phyloP scores from a whole-genome alignment of 2,329 filamentous ascomycete genomes.

The Diaporthe sp. region DNA sequence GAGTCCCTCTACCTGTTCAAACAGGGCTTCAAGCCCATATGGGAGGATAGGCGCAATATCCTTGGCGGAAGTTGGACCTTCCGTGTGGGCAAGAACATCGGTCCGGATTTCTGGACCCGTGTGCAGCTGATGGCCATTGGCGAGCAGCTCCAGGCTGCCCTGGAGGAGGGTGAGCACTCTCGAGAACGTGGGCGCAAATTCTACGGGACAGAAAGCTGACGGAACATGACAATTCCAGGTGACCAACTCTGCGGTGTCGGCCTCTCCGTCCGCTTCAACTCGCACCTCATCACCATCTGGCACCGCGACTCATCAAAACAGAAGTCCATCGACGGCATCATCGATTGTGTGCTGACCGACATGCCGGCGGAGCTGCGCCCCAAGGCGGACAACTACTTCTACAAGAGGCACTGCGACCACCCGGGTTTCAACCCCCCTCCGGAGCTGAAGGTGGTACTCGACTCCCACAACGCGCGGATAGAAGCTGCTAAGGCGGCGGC shows the following conservation, averaged over 20 bases:
- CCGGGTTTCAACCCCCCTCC: constrained; percentile 80
- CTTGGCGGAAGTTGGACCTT: constrained; percentile 94
- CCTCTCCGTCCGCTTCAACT: constrained; percentile 80
- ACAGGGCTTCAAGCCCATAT: constrained; percentile 80
- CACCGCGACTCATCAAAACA: constrained; percentile 89
- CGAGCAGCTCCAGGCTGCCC: constrained; percentile 81
- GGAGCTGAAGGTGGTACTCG: constrained; percentile 69
- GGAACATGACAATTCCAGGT: constrained; percentile 59
- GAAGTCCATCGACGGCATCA: constrained; percentile 81
- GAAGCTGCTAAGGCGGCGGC: constrained; percentile 51
- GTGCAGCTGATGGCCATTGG: constrained; percentile 87
- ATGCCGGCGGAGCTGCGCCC: constrained; percentile 81
- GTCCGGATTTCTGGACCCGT: constrained; percentile 84
- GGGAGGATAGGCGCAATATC: constrained; percentile 90
- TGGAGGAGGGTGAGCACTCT: constrained; percentile 72
- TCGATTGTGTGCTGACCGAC: constrained; percentile 79
- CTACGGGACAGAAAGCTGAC: neutral
- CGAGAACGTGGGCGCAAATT: constrained; percentile 44
- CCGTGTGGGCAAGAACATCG: constrained; percentile 82
- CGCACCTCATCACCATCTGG: constrained; percentile 81
- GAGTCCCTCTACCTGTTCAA: constrained; percentile 87
- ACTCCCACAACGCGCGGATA: constrained; percentile 67
- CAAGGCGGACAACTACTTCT: constrained; percentile 80
- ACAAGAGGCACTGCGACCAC: constrained; percentile 93
- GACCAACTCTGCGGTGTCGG: constrained; percentile 93